Percentiles rank a stretch among this genome's conserved stretches.
These are phyloP conservation scores for Cyberlindnera suaveolens DNA, from an alignment of 805 yeast genomes.

Conservation along the genomic window DNA sequence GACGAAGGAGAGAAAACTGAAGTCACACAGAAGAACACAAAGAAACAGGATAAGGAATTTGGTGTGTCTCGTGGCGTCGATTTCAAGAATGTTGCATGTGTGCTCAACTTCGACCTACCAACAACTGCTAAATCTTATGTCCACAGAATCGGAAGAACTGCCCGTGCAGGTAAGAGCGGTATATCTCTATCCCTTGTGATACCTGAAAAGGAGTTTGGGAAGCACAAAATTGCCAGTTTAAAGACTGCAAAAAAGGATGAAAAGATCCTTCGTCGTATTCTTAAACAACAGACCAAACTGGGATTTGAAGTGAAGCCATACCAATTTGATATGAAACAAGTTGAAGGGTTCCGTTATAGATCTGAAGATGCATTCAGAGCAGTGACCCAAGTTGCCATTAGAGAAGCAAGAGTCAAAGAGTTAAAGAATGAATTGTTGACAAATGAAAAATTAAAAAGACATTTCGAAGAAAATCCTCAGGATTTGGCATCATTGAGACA, in stretches of 20 bases:
- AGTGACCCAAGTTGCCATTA: constrained; percentile 79
- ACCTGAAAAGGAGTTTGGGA: constrained; percentile 76
- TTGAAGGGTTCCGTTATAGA: constrained; percentile 93
- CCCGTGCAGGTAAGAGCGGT: constrained; percentile 94
- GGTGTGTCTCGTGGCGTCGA: constrained; percentile 97
- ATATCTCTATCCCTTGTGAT: constrained; percentile 92
- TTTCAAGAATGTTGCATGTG: constrained; percentile 94
- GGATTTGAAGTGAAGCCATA: constrained; percentile 82
- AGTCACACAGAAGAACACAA: constrained; percentile 21
- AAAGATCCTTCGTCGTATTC: constrained; percentile 69
- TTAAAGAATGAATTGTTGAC: constrained; percentile 80
- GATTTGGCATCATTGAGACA: constrained; percentile 86
- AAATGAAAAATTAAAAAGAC: constrained; percentile 86
- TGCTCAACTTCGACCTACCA: constrained; percentile 90
- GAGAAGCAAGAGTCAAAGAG: constrained; percentile 91
- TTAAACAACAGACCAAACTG: constrained; percentile 65
- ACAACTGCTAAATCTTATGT: constrained; percentile 82
- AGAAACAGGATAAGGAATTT: constrained; percentile 63
- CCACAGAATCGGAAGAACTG: constrained; percentile 95
- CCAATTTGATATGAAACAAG: constrained; percentile 84
- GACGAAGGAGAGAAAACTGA: constrained; percentile 11
- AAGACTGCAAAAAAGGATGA: constrained; percentile 77
- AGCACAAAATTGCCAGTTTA: constrained; percentile 75
- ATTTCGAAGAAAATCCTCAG: constrained; percentile 95
- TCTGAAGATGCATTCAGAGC: constrained; percentile 96